A percentile compares a stretch with the other conserved stretches of the same genome.
Conservation (phyloP, 345 rosid species). For the Gynandropsis gynandra region DNA sequence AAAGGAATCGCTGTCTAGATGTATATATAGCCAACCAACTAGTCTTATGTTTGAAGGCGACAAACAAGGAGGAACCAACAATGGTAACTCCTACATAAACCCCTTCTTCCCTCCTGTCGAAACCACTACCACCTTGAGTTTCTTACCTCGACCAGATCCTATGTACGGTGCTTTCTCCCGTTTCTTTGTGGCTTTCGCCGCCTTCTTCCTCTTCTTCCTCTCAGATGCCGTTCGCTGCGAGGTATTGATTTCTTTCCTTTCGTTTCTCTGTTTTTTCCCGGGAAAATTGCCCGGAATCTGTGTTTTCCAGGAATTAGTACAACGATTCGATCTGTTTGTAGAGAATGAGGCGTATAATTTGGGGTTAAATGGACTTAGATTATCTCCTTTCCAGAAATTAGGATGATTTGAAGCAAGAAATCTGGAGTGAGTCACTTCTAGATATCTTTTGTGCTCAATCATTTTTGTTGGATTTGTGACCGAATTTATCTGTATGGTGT, state of each 20-base stretch:
- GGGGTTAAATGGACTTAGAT: neutral
- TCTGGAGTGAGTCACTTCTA: slow-evolving; percentile 28
- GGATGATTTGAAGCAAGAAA: neutral
- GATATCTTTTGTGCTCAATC: slow-evolving; percentile 20
- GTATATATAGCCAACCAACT: no score
- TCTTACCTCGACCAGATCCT: slow-evolving; percentile 19
- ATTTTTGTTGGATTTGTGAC: neutral
- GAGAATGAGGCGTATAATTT: neutral
- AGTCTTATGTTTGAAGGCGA: no score
- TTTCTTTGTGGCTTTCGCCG: slow-evolving; percentile 24
- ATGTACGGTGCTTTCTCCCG: slow-evolving; percentile 13
- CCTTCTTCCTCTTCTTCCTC: slow-evolving; percentile 34
- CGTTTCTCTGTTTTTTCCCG: neutral
- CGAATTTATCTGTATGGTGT: neutral
- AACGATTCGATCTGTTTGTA: slow-evolving; percentile 1
- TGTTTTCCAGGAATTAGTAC: neutral
- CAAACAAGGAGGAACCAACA: no score
- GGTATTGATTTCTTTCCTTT: slow-evolving; percentile 8
- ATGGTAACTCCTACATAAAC: no score
- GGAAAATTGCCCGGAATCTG: neutral
- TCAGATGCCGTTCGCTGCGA: slow-evolving; percentile 22
- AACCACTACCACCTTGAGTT: neutral
- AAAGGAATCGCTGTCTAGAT: no score
- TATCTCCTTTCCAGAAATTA: neutral
- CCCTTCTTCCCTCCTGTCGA: no score